A percentile compares a stretch with the other conserved stretches of the same genome.
Conservation (phyloP, 2,329 filamentous ascomycete genomes). For the Fusarium bulbicola region DNA sequence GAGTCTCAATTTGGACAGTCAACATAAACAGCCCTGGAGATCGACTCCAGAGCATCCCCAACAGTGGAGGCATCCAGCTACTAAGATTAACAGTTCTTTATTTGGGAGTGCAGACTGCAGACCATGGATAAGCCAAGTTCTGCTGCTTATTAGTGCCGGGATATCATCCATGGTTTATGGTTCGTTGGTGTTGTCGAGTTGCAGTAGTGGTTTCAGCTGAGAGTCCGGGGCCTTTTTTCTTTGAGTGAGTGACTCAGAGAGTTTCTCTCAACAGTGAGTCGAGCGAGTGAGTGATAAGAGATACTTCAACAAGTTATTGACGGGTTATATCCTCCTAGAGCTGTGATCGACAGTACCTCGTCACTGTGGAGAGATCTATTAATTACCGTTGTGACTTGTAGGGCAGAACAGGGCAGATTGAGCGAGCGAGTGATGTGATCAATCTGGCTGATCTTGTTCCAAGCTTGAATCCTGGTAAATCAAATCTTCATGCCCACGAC, state of each 20-base stretch:
- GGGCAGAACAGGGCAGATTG: constrained; percentile 19
- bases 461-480: constrained; percentile 31
- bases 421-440: constrained; percentile 23
- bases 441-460: constrained; percentile 25
- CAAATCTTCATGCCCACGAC: constrained; percentile 25
- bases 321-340: background rate
- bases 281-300: background rate
- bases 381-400: constrained; percentile 10
- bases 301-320: background rate
- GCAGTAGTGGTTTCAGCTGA: constrained; percentile 35
- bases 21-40: constrained; percentile 15
- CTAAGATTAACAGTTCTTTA: constrained; percentile 3
- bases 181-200: constrained; percentile 13
- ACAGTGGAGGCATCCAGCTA: constrained; percentile 8
- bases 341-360: constrained; percentile 25
- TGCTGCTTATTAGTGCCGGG: constrained; percentile 1
- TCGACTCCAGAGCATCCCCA: background rate
- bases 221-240: constrained; percentile 2
- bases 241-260: background rate
- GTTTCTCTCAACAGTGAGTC: background rate
- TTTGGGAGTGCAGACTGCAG: background rate
- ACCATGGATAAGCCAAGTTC: constrained; percentile 1
- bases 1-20: constrained; percentile 8
- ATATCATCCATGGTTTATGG: constrained; percentile 2
- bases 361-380: constrained; percentile 28